These are phyloP conservation scores for Maudiozyma serrabonitensis DNA, from an alignment of 805 yeast species.

Conservation along the genomic window DNA sequence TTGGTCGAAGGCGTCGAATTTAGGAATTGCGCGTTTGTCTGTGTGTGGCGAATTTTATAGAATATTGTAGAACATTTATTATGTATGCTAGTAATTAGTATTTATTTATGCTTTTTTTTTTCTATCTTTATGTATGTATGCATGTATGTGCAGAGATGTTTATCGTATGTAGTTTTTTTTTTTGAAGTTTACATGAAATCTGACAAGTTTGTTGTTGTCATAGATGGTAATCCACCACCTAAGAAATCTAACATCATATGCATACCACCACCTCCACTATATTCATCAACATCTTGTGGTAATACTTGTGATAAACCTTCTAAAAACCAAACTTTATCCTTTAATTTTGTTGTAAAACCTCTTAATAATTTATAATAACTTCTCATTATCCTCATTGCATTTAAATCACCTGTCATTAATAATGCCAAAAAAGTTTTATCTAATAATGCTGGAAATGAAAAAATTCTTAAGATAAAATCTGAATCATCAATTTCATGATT, in stretches of 20 bases:
- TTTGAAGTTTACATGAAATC: slow-evolving; percentile 19
- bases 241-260: slow-evolving; percentile 85
- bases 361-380: slow-evolving; percentile 76
- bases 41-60: no score
- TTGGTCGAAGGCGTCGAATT: no score
- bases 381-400: slow-evolving; percentile 86
- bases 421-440: slow-evolving; percentile 72
- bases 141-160: not conserved
- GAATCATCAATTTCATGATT: slow-evolving; percentile 75
- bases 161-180: not conserved
- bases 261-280: slow-evolving; percentile 89
- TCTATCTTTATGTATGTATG: no score
- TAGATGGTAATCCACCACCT: slow-evolving; percentile 53
- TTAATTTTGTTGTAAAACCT: slow-evolving; percentile 76
- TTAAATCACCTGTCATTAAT: slow-evolving; percentile 73
- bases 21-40: no score
- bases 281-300: slow-evolving; percentile 88
- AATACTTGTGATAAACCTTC: slow-evolving; percentile 85
- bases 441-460: slow-evolving; percentile 87
- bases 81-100: no score
- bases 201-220: slow-evolving; percentile 35
- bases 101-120: no score
- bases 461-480: slow-evolving; percentile 77
- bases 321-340: slow-evolving; percentile 85
- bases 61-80: no score